Base-by-base conservation (phyloP, 2,329 filamentous ascomycete genomes). In the Fusarium euwallaceae region DNA sequence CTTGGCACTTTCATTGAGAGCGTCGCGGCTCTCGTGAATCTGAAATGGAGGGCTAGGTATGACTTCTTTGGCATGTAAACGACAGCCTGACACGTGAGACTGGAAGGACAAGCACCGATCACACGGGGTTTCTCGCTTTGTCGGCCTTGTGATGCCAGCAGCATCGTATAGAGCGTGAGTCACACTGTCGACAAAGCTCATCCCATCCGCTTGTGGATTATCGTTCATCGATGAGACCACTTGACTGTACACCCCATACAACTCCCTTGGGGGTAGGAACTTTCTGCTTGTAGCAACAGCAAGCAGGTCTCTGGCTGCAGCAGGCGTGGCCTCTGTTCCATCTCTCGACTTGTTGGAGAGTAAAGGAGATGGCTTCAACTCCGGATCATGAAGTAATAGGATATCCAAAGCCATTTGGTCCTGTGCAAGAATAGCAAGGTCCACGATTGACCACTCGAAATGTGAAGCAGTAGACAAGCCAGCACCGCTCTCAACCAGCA, bases 381-480 rank as follows among this genome's bases (percentile, higher is more conserved):
- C 14, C 3, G 34, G 34, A n/a, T 59, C 14, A 3, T 10, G 34
- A 39, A 8, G 32, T 16, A 59, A 27, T 9, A 59, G 55, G 5
- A 39, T n/a, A 16, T 39, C 34, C 34, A 59, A 4, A 24, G 55
- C 34, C 12, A 24, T 4, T 6, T 59, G 55, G 17, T 59, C 34
- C 22, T 36, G 34, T n/a, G 55, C 34, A 10, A 59, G 32, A 39
- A 59, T 12, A n/a, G 55, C 55, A 3, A 59, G 55, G 17, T 59
- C 55, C 55, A 59, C 9, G n/a, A 59, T 59, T n/a, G 55, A 37
- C 55, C 55, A 59, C 16, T 27, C 32, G 24, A 59, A 59, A 17
- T 59, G 8, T 3, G 55, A 59, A 39, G 34, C 14, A 16, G 32
- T 6, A 12, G 34, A 2, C 6, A 59, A 27, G 7, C 39, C 55